Conservation (phyloP, 192 early-diverging fungal genomes). For the Coemansia nantahalensis region DNA sequence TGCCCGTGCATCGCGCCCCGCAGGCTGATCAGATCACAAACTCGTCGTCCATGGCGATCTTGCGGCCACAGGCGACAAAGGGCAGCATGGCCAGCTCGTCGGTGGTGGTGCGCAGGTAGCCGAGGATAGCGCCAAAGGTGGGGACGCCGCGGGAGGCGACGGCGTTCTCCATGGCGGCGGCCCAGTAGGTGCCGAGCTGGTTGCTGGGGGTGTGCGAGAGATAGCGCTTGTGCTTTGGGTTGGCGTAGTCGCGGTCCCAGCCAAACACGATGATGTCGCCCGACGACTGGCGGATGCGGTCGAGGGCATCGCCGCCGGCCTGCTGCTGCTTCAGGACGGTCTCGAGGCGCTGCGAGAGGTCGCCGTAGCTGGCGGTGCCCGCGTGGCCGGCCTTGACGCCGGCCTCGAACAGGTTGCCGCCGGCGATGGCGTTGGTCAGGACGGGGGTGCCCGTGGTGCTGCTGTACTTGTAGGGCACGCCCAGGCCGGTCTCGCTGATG, state of each 20-base stretch:
- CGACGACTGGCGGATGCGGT: constrained; percentile 28
- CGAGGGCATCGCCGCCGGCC: constrained; percentile 12
- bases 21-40: constrained; percentile 27
- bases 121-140: constrained; percentile 56
- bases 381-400: constrained; percentile 7
- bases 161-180: constrained; percentile 59
- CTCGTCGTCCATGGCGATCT: constrained; percentile 48
- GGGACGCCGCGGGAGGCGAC: constrained; percentile 28
- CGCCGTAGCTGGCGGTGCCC: constrained; percentile 29
- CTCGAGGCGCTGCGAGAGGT: constrained; percentile 42
- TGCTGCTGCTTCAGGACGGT: constrained; percentile 31
- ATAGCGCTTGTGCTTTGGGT: constrained; percentile 67
- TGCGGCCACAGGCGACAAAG: constrained; percentile 50
- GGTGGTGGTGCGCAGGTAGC: constrained; percentile 25
- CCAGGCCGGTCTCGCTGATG: constrained; percentile 64
- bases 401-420: constrained; percentile 43
- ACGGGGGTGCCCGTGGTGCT: constrained; percentile 40
- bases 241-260: constrained; percentile 66
- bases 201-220: constrained; percentile 64
- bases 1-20: no score
- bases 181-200: constrained; percentile 66
- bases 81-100: constrained; percentile 47
- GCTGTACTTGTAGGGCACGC: constrained; percentile 59
- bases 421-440: constrained; percentile 40
- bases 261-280: constrained; percentile 60